Conservation (phyloP, 371 early-diverging fungal species). For the Dichotomocladium elegans region DNA sequence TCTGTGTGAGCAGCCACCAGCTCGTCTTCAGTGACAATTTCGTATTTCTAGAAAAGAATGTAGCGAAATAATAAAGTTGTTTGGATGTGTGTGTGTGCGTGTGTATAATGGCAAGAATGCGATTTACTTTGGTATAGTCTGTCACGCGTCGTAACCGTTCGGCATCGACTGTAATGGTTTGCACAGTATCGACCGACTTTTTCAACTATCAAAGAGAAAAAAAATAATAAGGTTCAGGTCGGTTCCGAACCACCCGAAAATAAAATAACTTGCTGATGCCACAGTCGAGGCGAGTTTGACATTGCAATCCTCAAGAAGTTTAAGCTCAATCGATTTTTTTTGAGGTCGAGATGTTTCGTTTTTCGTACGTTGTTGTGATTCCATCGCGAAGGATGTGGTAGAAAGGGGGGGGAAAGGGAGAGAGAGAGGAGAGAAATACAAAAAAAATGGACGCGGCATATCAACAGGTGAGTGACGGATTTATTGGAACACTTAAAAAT, state of each 20-base stretch:
- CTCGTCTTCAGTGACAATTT: constrained; percentile 9
- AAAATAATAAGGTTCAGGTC: not conserved
- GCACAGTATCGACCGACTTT: constrained; percentile 3
- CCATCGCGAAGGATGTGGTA: too few species aligned
- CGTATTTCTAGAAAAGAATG: constrained; percentile 1
- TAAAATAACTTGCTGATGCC: not conserved
- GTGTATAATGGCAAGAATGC: not conserved
- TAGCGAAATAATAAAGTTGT: not conserved
- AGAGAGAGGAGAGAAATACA: too few species aligned
- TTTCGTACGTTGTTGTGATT: too few species aligned
- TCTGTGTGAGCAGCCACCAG: constrained; percentile 1
- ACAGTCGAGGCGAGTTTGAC: constrained; percentile 1
- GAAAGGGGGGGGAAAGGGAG: too few species aligned
- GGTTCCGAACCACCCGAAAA: not conserved
- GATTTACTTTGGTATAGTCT: constrained; percentile 4
- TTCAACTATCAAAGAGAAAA: constrained; percentile 4
- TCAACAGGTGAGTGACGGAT: not conserved
- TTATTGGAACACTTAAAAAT: not conserved
- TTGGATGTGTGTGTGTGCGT: too few species aligned
- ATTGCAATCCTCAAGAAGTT: constrained; percentile 1
- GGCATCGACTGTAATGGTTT: not conserved
- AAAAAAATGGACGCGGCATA: too few species aligned
- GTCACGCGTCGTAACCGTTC: constrained; percentile 2
- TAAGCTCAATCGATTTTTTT: too few species aligned
- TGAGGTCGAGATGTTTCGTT: too few species aligned